These are phyloP conservation scores for Cichorium intybus DNA, from an alignment of 140 eudicot species.

Conservation along the genomic window DNA sequence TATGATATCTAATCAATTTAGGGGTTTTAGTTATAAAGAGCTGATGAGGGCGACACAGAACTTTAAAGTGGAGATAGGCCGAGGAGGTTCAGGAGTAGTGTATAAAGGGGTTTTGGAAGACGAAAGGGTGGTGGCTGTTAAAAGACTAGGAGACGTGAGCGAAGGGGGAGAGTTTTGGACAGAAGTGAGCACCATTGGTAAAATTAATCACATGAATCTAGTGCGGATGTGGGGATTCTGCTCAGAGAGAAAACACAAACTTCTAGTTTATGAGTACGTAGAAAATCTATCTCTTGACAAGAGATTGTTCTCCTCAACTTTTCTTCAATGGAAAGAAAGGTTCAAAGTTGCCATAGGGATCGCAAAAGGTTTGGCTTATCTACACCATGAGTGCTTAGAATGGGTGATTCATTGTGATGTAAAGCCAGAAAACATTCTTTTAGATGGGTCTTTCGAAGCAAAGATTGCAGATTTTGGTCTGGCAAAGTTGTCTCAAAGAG, in stretches of 20 bases:
- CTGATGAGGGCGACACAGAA: conserved; percentile 35
- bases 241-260: conserved; percentile 26
- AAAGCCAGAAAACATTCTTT: conserved; percentile 35
- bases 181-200: conserved; percentile 37
- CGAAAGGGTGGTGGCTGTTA: too few species aligned
- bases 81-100: conserved; percentile 30
- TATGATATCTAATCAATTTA: conserved; percentile 30
- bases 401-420: conserved; percentile 43
- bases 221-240: conserved; percentile 46
- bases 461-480: conserved; percentile 41
- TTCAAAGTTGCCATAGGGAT: too few species aligned
- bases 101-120: too few species aligned
- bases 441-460: conserved; percentile 29
- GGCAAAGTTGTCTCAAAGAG: conserved; percentile 34
- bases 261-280: too few species aligned
- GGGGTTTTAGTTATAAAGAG: conserved; percentile 33
- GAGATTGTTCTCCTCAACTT: too few species aligned
- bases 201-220: conserved; percentile 41
- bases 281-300: too few species aligned
- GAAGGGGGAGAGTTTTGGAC: conserved; percentile 41
- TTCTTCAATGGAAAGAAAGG: too few species aligned
- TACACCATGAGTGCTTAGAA: conserved; percentile 17
- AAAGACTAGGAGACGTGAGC: not conserved
- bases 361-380: conserved; percentile 25
- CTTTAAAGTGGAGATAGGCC: conserved; percentile 33